These are phyloP conservation scores for Rhodotorula sp. DNA, from an alignment of 1,284 basidiomycete genomes.

Conservation along the genomic window DNA sequence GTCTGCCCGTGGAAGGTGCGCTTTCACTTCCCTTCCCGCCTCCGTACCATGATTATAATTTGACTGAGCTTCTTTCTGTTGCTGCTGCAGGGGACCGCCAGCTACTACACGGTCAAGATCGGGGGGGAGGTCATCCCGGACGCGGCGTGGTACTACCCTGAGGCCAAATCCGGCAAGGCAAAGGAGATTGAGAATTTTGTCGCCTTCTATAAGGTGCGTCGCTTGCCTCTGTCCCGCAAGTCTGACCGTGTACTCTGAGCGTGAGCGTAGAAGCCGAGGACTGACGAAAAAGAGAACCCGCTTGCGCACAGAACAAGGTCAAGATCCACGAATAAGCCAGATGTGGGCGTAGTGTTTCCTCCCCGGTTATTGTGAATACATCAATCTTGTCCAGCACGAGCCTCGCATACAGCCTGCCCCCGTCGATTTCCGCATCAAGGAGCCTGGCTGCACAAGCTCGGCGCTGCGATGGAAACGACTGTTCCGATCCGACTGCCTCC, in stretches of 20 bases:
- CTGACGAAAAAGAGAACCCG: no score
- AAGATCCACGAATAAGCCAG: not conserved
- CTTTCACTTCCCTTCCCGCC: not conserved
- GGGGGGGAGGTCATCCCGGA: slow-evolving; percentile 16
- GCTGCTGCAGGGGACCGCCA: slow-evolving; percentile 18
- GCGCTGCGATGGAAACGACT: no score
- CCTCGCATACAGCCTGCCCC: no score
- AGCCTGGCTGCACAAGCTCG: no score
- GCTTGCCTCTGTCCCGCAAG: not conserved
- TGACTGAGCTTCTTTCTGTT: no score
- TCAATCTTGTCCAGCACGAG: no score
- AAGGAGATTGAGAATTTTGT: slow-evolving; percentile 43
- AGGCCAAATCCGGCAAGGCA: slow-evolving; percentile 35
- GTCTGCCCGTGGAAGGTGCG: slow-evolving; percentile 31
- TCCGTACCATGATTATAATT: not conserved
- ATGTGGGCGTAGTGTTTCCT: no score
- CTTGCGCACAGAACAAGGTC: not conserved
- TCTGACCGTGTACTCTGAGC: no score
- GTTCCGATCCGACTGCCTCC: no score
- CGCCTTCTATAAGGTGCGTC: slow-evolving; percentile 47
- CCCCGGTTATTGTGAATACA: no score
- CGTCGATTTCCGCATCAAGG: no score
- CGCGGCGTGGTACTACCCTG: slow-evolving; percentile 41
- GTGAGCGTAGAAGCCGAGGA: no score
- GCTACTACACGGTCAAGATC: slow-evolving; percentile 28